phyloP scores from a whole-genome alignment of 805 yeast species.

The Hanseniaspora mollemarum region DNA sequence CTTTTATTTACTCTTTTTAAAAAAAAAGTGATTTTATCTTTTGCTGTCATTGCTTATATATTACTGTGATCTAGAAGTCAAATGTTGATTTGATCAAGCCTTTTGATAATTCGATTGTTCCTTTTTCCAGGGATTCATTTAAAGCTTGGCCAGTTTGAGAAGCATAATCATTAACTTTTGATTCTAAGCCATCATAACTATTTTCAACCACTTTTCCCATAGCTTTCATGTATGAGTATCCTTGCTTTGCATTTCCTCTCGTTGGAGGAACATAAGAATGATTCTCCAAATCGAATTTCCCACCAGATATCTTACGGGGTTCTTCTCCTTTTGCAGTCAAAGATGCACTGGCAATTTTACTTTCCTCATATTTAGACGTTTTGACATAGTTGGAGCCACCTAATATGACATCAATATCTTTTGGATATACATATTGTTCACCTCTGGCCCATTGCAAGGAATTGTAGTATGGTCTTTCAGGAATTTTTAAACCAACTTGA shows the following conservation, averaged over 20 bases:
- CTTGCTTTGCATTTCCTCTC: conserved; percentile 30
- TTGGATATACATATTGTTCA: conserved; percentile 44
- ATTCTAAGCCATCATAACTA: conserved; percentile 45
- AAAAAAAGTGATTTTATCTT: no score
- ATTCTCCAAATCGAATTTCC: conserved; percentile 20
- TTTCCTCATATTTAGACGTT: conserved; percentile 47
- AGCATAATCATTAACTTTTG: conserved; percentile 47
- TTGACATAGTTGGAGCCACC: conserved; percentile 65
- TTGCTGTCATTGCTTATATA: no score
- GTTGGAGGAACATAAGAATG: conserved; percentile 40
- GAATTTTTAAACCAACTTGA: conserved; percentile 54
- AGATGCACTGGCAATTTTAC: conserved; percentile 41
- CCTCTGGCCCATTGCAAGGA: conserved; percentile 84
- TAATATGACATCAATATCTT: conserved; percentile 53
- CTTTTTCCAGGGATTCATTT: conserved; percentile 41
- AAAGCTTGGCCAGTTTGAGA: conserved; percentile 42
- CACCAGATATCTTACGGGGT: conserved; percentile 20
- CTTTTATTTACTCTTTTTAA: no score
- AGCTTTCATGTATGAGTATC: conserved; percentile 34
- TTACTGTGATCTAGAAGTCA: conserved; percentile 36
- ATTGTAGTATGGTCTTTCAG: conserved; percentile 69
- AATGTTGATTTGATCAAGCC: conserved; percentile 44
- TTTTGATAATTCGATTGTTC: conserved; percentile 40
- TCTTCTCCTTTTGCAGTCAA: conserved; percentile 13
- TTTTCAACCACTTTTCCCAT: conserved; percentile 38